These are phyloP conservation scores for Russula ochroleuca DNA, from an alignment of 768 basidiomycete genomes.

Conservation along the genomic window DNA sequence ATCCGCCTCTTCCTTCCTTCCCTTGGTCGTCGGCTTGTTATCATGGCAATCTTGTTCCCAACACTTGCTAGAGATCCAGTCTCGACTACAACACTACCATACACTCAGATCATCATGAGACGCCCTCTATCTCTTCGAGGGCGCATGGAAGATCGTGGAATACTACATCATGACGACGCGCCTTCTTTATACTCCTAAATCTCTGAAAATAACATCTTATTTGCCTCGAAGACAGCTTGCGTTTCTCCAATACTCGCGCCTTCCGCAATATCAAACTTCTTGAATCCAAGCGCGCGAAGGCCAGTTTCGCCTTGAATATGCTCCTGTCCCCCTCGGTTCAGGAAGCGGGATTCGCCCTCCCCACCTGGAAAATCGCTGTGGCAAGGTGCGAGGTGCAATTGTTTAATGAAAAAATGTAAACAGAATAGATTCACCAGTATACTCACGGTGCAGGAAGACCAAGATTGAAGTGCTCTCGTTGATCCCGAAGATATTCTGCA, in stretches of 20 bases:
- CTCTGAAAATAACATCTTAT: constrained; percentile 11
- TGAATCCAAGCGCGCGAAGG: constrained; percentile 22
- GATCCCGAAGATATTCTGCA: constrained; percentile 54
- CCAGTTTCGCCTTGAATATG: constrained; percentile 35
- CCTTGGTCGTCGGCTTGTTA: no score
- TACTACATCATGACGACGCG: background rate
- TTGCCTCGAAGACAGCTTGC: constrained; percentile 13
- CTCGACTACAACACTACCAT: no score
- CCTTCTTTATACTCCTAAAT: background rate
- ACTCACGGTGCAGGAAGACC: constrained; percentile 54
- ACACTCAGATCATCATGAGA: no score
- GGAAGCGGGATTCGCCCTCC: constrained; percentile 39
- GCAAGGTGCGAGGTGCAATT: background rate
- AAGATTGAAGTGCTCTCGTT: constrained; percentile 56
- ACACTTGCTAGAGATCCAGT: no score
- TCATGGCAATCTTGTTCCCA: no score
- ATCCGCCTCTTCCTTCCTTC: no score
- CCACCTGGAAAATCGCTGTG: constrained; percentile 54
- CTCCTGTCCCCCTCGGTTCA: constrained; percentile 39
- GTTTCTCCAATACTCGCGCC: constrained; percentile 15
- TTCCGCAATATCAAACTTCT: constrained; percentile 14
- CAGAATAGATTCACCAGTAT: no score
- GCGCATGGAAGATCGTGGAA: background rate
- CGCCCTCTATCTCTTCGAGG: background rate
- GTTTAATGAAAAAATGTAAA: background rate